Evolutionary conservation across 2,329 filamentous ascomycete genomes (phyloP).

Genomic region (Xylariaceae sp.): DNA sequence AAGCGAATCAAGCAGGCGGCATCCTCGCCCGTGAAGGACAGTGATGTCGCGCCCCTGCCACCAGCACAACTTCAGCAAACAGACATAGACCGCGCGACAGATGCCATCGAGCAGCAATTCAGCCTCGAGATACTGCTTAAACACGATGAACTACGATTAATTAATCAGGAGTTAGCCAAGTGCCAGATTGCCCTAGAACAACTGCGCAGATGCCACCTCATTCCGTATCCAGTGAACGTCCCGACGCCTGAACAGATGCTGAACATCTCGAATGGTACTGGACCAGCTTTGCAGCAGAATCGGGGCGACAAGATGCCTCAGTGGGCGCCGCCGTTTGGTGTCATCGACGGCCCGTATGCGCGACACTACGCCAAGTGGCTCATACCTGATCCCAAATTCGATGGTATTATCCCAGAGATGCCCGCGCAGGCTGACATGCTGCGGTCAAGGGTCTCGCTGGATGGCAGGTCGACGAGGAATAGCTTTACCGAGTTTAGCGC

Average conservation of each 20-base stretch:
- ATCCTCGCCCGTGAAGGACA: conserved; percentile 15
- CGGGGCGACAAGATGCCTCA: conserved; percentile 63
- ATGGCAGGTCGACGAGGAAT: conserved; percentile 77
- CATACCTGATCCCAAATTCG: conserved; percentile 81
- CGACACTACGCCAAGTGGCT: conserved; percentile 96
- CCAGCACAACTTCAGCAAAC: conserved; percentile 9
- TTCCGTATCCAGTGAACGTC: conserved; percentile 76
- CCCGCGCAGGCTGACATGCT: conserved; percentile 37
- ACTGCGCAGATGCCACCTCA: conserved; percentile 84
- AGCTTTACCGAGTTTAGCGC: conserved; percentile 52
- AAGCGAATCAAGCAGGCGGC: conserved; percentile 29
- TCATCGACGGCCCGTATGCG: conserved; percentile 87
- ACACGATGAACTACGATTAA: conserved; percentile 88
- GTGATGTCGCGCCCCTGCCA: conserved; percentile 2
- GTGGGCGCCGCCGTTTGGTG: conserved; percentile 84
- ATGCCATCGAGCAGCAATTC: conserved; percentile 80
- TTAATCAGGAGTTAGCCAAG: conserved; percentile 94
- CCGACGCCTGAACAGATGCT: conserved; percentile 64
- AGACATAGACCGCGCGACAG: conserved; percentile 53
- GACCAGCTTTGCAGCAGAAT: conserved; percentile 60
- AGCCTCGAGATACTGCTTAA: conserved; percentile 89
- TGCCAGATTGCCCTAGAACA: conserved; percentile 93
- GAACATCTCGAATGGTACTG: conserved; percentile 69
- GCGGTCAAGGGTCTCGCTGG: conserved; percentile 45
- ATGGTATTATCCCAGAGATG: conserved; percentile 55